phyloP scores from a whole-genome alignment of 192 early-diverging fungal genomes.

The Geranomyces michiganensis region DNA sequence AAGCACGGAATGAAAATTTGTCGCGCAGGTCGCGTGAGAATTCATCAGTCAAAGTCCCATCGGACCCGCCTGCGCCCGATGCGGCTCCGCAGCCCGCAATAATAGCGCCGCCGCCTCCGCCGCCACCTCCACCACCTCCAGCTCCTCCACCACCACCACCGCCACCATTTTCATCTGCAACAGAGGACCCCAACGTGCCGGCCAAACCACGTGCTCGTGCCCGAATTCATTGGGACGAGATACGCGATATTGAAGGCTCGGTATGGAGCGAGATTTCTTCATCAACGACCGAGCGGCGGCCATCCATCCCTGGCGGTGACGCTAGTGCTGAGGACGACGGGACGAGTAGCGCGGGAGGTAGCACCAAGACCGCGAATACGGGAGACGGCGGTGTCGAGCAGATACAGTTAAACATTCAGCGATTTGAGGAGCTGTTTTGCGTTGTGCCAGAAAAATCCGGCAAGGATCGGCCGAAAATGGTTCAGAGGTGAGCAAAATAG shows the following conservation, averaged over 20 bases:
- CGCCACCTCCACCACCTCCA: constrained; percentile 26
- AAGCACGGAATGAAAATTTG: too few relatives aligned
- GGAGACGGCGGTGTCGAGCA: background rate
- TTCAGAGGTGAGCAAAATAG: constrained; percentile 43
- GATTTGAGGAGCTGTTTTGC: constrained; percentile 51
- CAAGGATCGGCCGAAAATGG: constrained; percentile 38
- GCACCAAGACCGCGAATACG: constrained; percentile 37
- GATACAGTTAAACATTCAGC: background rate
- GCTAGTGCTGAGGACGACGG: constrained; percentile 35
- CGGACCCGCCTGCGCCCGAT: background rate
- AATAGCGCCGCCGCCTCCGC: constrained; percentile 8
- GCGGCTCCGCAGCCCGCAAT: too few relatives aligned
- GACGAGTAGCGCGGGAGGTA: background rate
- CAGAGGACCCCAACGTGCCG: constrained; percentile 19
- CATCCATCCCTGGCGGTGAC: constrained; percentile 24
- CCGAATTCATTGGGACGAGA: constrained; percentile 55
- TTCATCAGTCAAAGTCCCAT: background rate
- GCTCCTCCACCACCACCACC: constrained; percentile 40
- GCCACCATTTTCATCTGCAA: constrained; percentile 17
- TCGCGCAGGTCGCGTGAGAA: background rate
- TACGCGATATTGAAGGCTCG: constrained; percentile 36
- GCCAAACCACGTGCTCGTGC: constrained; percentile 43
- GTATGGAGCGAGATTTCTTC: constrained; percentile 25
- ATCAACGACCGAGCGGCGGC: background rate
- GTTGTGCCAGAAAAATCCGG: constrained; percentile 40